Evolutionary conservation across 257 asterid genomes (phyloP).

Genomic region (Przewalskia tangutica): DNA sequence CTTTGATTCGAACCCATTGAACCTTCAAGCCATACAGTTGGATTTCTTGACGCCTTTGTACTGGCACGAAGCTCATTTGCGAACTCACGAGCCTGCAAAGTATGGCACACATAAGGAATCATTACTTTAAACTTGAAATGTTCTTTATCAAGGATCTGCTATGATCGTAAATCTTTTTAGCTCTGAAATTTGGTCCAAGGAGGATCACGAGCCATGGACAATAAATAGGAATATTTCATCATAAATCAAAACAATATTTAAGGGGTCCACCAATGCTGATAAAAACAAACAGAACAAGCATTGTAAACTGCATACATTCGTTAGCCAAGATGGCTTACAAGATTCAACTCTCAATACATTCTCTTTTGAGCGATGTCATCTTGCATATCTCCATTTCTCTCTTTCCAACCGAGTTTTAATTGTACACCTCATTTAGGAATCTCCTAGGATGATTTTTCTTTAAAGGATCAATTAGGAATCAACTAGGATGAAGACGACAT

Average conservation of each 20-base stretch:
- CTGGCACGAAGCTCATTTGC: slow-evolving; percentile 94
- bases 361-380: not conserved
- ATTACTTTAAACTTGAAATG: not conserved
- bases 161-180: not conserved
- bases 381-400: not conserved
- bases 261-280: not conserved
- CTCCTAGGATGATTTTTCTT: not conserved
- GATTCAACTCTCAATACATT: not conserved
- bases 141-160: not conserved
- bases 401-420: not conserved
- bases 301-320: not conserved
- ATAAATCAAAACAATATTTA: not conserved
- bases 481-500: not conserved
- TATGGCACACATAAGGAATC: not conserved
- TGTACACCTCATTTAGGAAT: not conserved
- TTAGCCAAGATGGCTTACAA: not conserved
- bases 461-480: not conserved
- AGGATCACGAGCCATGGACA: not conserved
- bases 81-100: slow-evolving; percentile 86
- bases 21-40: slow-evolving; percentile 84
- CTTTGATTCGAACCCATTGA: slow-evolving; percentile 50
- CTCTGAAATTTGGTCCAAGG: slow-evolving; percentile 2
- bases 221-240: not conserved
- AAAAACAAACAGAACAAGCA: not conserved
- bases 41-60: slow-evolving; percentile 63